Evolutionary conservation across 441 rosid species (phyloP).

Genomic region (Jatropha multifida): DNA sequence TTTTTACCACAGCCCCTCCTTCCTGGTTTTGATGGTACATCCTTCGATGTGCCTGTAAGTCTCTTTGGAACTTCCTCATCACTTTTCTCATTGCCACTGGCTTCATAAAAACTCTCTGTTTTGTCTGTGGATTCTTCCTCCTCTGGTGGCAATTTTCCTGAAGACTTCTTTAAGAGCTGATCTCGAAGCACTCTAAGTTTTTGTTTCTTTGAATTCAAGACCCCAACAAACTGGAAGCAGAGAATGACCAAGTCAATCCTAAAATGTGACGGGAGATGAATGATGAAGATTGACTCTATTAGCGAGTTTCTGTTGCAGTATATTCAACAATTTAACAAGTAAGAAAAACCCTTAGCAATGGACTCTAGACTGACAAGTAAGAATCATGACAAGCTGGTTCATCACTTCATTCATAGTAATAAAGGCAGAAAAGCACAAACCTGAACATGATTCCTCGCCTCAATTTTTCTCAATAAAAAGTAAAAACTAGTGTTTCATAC

Average conservation of each 20-base stretch:
- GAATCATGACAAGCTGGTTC: not conserved
- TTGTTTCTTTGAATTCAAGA: slow-evolving; percentile 76
- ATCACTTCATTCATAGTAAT: not conserved
- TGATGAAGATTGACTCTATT: not conserved
- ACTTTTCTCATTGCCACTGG: slow-evolving; percentile 39
- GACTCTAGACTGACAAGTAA: not conserved
- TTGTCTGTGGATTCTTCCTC: slow-evolving; percentile 62
- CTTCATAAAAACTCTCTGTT: slow-evolving; percentile 61
- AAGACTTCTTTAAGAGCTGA: slow-evolving; percentile 40
- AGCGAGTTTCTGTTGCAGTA: not conserved
- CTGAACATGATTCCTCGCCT: not conserved
- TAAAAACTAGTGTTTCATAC: not conserved
- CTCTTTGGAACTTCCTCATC: slow-evolving; percentile 44
- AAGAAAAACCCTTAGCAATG: not conserved
- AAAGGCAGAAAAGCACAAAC: not conserved
- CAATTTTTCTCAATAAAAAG: not conserved
- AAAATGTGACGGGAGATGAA: not conserved
- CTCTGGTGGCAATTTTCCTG: slow-evolving; percentile 42
- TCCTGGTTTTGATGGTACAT: slow-evolving; percentile 14
- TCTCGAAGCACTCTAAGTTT: slow-evolving; percentile 81
- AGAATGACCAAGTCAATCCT: slow-evolving; percentile 16
- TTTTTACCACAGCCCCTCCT: slow-evolving; percentile 42
- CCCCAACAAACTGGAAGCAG: slow-evolving; percentile 53
- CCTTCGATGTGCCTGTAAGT: slow-evolving; percentile 35
- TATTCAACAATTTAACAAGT: not conserved